These are phyloP conservation scores for Funneliformis geosporum DNA, from an alignment of 192 early-diverging fungal species.

Conservation along the genomic window DNA sequence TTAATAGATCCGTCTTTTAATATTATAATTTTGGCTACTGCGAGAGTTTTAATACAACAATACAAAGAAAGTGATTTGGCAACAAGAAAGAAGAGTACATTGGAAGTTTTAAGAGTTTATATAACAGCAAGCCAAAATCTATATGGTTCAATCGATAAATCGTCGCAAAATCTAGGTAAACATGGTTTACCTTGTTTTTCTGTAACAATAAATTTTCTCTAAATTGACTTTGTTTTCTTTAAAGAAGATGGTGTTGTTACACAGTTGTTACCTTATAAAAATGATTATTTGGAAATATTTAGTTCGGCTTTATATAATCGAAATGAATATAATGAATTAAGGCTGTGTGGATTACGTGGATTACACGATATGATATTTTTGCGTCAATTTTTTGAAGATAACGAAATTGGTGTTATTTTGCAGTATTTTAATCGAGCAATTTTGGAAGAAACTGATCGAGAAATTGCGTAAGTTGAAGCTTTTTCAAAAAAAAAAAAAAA, in stretches of 20 bases:
- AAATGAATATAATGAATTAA: constrained; percentile 75
- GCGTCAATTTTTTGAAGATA: constrained; percentile 53
- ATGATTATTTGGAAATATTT: constrained; percentile 75
- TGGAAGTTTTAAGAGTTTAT: constrained; percentile 73
- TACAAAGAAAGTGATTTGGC: constrained; percentile 58
- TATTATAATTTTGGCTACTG: constrained; percentile 56
- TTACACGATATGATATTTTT: constrained; percentile 65
- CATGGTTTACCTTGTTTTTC: background rate
- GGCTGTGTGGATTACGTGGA: constrained; percentile 71
- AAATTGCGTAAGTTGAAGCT: constrained; percentile 46
- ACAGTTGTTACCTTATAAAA: constrained; percentile 73
- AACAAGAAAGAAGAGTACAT: constrained; percentile 60
- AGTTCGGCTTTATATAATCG: constrained; percentile 62
- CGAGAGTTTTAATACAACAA: constrained; percentile 65
- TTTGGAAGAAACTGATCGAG: constrained; percentile 50
- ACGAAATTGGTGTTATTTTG: constrained; percentile 59
- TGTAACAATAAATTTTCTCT: background rate
- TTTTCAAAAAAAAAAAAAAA: too few relatives aligned
- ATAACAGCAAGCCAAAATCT: constrained; percentile 64
- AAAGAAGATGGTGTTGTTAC: constrained; percentile 56
- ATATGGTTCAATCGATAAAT: constrained; percentile 57
- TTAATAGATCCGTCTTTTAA: constrained; percentile 62
- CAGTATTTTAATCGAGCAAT: constrained; percentile 55
- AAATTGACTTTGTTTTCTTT: background rate
- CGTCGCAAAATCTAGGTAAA: constrained; percentile 1